phyloP scores from a whole-genome alignment of 169 alveolate genomes.

The Cryptosporidium parvum region DNA sequence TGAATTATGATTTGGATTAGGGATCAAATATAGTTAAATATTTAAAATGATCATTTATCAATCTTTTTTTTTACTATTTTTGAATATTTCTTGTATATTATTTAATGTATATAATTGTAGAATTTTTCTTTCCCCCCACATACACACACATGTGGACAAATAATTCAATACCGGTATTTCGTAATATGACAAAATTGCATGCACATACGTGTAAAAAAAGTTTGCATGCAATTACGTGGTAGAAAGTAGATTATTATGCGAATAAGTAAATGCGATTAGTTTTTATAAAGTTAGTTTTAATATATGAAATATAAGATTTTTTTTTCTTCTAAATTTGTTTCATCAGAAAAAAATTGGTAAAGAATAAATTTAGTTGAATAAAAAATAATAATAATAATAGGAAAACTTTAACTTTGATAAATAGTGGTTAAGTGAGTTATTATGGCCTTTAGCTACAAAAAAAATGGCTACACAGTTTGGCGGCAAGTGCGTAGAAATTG shows the following conservation, averaged over 20 bases:
- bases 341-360: neutral
- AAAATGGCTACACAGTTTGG: neutral
- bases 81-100: neutral
- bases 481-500: conserved; percentile 25
- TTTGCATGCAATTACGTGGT: neutral
- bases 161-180: conserved; percentile 1
- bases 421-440: neutral
- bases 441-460: neutral
- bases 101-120: no score
- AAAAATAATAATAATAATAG: no score
- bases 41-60: neutral
- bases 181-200: neutral
- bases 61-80: no score
- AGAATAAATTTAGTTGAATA: neutral
- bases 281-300: neutral
- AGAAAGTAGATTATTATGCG: neutral
- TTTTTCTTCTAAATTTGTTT: no score
- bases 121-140: no score
- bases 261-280: neutral
- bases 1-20: conserved; percentile 51
- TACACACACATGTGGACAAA: neutral
- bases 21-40: neutral
- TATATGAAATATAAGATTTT: neutral
- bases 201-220: neutral
- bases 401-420: no score